These are phyloP conservation scores for Candida koratica DNA, from an alignment of 805 yeast genomes.

Conservation along the genomic window DNA sequence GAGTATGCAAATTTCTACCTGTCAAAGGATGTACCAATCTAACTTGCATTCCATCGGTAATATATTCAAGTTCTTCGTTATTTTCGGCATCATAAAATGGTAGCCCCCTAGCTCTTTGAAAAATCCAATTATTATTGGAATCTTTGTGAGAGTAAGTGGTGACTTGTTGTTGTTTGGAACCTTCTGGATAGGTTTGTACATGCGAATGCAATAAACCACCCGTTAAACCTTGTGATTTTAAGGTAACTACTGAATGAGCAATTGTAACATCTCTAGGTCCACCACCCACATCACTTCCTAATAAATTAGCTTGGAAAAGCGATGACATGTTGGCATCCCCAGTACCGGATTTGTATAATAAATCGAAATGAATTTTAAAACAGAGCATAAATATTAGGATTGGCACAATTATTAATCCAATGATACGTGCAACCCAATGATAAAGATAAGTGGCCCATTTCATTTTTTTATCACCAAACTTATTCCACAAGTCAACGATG, in stretches of 20 bases:
- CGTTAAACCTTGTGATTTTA: slow-evolving; percentile 41
- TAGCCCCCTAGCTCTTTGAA: slow-evolving; percentile 47
- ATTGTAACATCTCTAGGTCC: slow-evolving; percentile 64
- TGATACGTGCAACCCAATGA: slow-evolving; percentile 66
- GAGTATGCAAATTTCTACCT: slow-evolving; percentile 67
- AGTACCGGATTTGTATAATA: slow-evolving; percentile 71
- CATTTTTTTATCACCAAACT: slow-evolving; percentile 65
- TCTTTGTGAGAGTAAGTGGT: slow-evolving; percentile 47
- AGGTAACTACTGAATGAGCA: slow-evolving; percentile 44
- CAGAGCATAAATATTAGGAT: slow-evolving; percentile 55
- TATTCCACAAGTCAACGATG: slow-evolving; percentile 79
- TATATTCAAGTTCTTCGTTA: slow-evolving; percentile 31
- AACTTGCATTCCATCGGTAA: slow-evolving; percentile 57
- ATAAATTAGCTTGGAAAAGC: slow-evolving; percentile 73
- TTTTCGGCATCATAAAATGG: slow-evolving; percentile 30
- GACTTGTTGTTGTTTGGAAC: slow-evolving; percentile 46
- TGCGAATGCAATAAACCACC: slow-evolving; percentile 47
- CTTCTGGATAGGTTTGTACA: slow-evolving; percentile 44
- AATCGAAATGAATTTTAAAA: slow-evolving; percentile 73
- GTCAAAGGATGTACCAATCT: slow-evolving; percentile 63
- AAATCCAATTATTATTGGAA: slow-evolving; percentile 41
- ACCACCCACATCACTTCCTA: slow-evolving; percentile 59
- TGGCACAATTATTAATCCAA: slow-evolving; percentile 66
- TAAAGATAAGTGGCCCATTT: slow-evolving; percentile 45
- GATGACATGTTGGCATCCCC: slow-evolving; percentile 80